Conservation (phyloP, 1,284 basidiomycete genomes). For the Puccinia triticina region DNA sequence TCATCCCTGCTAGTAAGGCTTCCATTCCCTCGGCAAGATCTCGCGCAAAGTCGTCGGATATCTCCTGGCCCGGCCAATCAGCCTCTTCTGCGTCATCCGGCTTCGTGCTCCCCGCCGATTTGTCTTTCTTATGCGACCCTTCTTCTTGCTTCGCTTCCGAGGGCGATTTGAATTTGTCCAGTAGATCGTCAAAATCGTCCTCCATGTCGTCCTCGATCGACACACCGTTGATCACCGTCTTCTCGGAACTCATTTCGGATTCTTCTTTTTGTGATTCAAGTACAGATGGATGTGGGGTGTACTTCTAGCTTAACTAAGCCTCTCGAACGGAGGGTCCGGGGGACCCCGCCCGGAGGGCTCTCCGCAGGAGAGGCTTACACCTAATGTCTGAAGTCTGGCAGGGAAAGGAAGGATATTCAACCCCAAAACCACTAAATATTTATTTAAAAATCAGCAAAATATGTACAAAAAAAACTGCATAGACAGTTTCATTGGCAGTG, state of each 20-base stretch:
- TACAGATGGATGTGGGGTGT: no score
- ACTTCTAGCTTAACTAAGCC: no score
- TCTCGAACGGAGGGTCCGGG: no score
- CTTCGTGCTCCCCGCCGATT: neutral
- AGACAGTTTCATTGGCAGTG: no score
- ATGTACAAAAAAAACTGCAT: no score
- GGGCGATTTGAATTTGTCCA: constrained; percentile 26
- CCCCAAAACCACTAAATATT: no score
- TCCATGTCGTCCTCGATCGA: constrained; percentile 52
- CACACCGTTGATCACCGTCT: neutral
- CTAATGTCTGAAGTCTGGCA: no score
- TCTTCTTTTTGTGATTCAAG: no score
- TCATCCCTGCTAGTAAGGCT: constrained; percentile 48
- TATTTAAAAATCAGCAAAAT: no score
- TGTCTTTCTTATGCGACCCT: neutral
- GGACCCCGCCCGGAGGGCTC: no score
- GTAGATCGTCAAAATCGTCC: constrained; percentile 51
- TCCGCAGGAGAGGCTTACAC: no score
- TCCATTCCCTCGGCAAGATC: constrained; percentile 51
- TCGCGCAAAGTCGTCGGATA: constrained; percentile 49
- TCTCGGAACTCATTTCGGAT: constrained; percentile 10
- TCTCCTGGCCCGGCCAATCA: neutral
- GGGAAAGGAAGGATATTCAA: no score
- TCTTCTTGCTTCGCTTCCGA: neutral
- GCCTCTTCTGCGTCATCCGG: neutral